Evolutionary conservation across 805 yeast species (phyloP).

Genomic region (Ogataea allantospora): DNA sequence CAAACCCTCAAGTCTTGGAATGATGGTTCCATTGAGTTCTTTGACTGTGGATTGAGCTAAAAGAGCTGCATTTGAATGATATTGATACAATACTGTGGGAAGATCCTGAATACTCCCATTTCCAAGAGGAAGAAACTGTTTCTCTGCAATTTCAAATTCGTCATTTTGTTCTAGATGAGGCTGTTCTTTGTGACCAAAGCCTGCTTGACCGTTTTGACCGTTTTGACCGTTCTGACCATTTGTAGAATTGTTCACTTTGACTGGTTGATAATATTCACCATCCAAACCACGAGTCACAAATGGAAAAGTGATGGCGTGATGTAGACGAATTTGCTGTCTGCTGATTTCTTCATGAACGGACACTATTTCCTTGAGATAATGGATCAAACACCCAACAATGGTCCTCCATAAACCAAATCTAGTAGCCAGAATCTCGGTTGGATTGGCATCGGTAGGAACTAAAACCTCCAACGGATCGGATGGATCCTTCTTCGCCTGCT

Average conservation of each 20-base stretch:
- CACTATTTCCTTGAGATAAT: conserved; percentile 75
- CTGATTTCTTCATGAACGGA: conserved; percentile 86
- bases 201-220: conserved; percentile 5
- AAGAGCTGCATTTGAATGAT: conserved; percentile 57
- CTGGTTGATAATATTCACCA: conserved; percentile 39
- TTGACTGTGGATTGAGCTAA: conserved; percentile 57
- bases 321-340: conserved; percentile 76
- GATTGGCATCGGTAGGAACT: conserved; percentile 63
- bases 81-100: conserved; percentile 58
- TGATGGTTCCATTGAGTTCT: conserved; percentile 58
- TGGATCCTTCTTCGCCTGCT: conserved; percentile 36
- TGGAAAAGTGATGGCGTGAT: conserved; percentile 68
- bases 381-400: conserved; percentile 69
- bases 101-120: conserved; percentile 80
- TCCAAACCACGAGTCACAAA: conserved; percentile 45
- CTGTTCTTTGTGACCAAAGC: conserved; percentile 17
- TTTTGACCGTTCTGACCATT: conserved; percentile 8
- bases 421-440: conserved; percentile 82
- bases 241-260: conserved; percentile 25
- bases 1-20: conserved; percentile 66
- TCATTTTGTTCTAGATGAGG: conserved; percentile 25
- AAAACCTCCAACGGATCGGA: conserved; percentile 47
- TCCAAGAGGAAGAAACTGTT: conserved; percentile 74
- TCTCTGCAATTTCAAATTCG: conserved; percentile 37
- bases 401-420: conserved; percentile 86